Evolutionary conservation across 2,329 filamentous ascomycete genomes (phyloP), one percentile per base, ranked within the genome.

Genomic region (Calonectria ilicicola): DNA sequence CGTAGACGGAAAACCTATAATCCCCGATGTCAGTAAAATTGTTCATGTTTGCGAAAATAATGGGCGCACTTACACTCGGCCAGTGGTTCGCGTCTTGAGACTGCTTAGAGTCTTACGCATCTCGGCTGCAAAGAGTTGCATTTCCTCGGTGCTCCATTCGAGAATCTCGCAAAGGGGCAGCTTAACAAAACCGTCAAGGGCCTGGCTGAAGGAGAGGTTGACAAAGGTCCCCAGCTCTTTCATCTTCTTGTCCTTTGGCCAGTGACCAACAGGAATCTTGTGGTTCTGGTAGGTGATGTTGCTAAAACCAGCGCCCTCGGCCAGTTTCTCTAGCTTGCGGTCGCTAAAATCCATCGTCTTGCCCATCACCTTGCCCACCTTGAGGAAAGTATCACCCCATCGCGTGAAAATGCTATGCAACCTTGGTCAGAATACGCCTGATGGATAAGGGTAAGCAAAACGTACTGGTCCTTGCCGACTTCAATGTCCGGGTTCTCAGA

Each of bases 151-250:
- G 10, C 70, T 77, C 77, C 77, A 79, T 5, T 69, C 58, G 0
- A 79, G 62, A 12, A 79, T 69, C 17, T 76, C 75, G 29, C 77
- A 78, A 4, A 79, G 42, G 2, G 77, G 77, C 27, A 79, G 23
- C 56, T 79, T 79, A 5, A 79, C 49, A 5, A 77, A 79, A 1
- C 77, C 76, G 23, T 79, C 77, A 0, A 79, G 29, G 0, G 77
- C 77, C 21, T 79, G 77, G 15, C 77, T 79, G 3, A 79, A 79
- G 1, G 75, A 76, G 2, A 79, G 56, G 0, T 72, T 67, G 3
- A 79, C 76, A 5, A 79, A 79, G 2, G 76, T 72, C 0, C 77
- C 77, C 0, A 79, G 46, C 5, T 79, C 76, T 19, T 79, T 79
- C 32, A 76, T 51, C 32, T 76, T 75, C n/a, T 70, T 76, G 2